Percentiles rank a stretch among this genome's conserved stretches.
Evolutionary conservation across 441 rosid genomes (phyloP).

Genomic region (Gossypium lobatum): DNA sequence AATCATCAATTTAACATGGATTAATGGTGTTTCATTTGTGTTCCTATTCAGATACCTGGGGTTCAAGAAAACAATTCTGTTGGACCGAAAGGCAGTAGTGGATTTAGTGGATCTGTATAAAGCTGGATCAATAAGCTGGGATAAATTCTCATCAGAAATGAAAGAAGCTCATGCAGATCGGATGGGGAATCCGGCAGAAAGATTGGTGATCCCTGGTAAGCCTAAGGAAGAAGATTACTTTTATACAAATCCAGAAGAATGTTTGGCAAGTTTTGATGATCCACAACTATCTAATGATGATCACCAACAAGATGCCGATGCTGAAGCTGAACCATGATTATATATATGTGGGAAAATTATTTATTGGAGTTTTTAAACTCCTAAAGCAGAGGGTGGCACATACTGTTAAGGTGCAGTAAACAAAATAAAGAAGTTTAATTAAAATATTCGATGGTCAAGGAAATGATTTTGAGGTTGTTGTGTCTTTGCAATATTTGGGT

Average conservation of each 20-base stretch:
- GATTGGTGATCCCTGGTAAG: constrained; percentile 28
- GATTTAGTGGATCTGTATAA: constrained; percentile 28
- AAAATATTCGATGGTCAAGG: neutral
- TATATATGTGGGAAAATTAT: neutral
- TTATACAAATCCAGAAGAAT: constrained; percentile 39
- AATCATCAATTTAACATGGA: neutral
- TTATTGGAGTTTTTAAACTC: no score
- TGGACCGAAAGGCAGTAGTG: constrained; percentile 32
- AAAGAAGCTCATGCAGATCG: constrained; percentile 29
- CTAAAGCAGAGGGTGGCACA: no score
- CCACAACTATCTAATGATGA: neutral
- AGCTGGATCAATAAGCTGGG: constrained; percentile 28
- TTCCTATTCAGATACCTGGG: constrained; percentile 23
- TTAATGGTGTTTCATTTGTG: neutral
- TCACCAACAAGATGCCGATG: neutral
- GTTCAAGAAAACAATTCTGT: constrained; percentile 29
- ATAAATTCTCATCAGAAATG: constrained; percentile 27
- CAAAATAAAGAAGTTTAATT: no score
- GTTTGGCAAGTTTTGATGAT: constrained; percentile 15
- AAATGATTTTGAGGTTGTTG: neutral
- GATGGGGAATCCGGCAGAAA: constrained; percentile 27
- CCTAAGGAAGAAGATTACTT: constrained; percentile 44
- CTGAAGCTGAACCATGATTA: constrained; percentile 7
- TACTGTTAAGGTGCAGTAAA: no score
- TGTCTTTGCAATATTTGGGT: neutral